Conservation (phyloP, 805 yeast genomes). For the Metschnikowia lachancei region DNA sequence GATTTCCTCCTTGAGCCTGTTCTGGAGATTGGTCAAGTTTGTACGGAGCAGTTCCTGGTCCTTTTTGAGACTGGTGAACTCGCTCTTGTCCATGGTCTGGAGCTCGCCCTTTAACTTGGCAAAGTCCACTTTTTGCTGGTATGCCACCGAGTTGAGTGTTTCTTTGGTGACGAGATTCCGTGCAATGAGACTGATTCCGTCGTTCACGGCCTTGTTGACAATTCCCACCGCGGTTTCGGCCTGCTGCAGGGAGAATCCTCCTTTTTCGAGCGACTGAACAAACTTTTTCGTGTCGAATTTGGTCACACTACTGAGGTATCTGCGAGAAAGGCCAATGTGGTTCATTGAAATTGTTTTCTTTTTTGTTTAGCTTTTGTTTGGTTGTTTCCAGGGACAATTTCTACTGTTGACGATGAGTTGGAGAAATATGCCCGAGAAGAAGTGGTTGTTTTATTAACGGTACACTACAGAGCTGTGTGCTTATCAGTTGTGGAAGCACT, state of each 20-base stretch:
- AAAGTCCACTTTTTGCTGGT: conserved; percentile 95
- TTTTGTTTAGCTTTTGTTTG: too few relatives aligned
- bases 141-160: conserved; percentile 75
- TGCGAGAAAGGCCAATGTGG: conserved; percentile 5
- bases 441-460: too few relatives aligned
- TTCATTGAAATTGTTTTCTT: neutral
- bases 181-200: conserved; percentile 73
- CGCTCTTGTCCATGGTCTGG: conserved; percentile 82
- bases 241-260: conserved; percentile 68
- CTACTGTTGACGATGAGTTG: too few relatives aligned
- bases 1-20: conserved; percentile 84
- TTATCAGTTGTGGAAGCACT: too few relatives aligned
- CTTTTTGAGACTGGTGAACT: conserved; percentile 73
- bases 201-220: conserved; percentile 71
- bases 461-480: too few relatives aligned
- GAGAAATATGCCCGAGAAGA: too few relatives aligned
- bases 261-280: conserved; percentile 62
- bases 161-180: conserved; percentile 83
- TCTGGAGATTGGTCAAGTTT: conserved; percentile 83
- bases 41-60: conserved; percentile 84
- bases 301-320: conserved; percentile 31
- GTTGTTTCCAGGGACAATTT: too few relatives aligned
- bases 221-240: conserved; percentile 76
- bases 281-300: conserved; percentile 76
- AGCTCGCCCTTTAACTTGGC: conserved; percentile 91